Evolutionary conservation across 306 rosid genomes (phyloP), one percentile per base, ranked within the genome.

Genomic region (Argentina anserina): DNA sequence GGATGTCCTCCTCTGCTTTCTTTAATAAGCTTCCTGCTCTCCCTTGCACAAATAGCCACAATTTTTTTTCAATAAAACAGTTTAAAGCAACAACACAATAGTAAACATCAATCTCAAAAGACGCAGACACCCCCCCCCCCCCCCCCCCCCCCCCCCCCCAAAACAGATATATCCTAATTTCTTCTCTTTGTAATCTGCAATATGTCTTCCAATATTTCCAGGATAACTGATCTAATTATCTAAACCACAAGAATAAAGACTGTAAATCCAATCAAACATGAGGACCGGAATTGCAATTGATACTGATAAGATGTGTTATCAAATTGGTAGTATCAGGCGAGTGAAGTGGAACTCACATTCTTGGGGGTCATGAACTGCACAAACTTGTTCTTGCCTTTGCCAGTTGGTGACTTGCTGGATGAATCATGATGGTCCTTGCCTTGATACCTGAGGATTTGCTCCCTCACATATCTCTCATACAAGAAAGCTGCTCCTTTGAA

Each of bases 401-500:
- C 84, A 34, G 13, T 75, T 10, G 85, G 84, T 18, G 88, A 73
- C 1, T 71, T 71, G 13, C 39, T 59, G 59, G 69, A 12, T 21
- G 59, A 52, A 21, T 73, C 70, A 7, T 50, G 71, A 17, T 59
- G 80, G 1, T 1, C 59, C 46, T 18, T 73, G 9, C 36, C 79
- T 5, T 58, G 75, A 64, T 81, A 60, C 71, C 77, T 90, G 63
- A 64, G 80, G 75, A 93, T 70, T 42, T 91, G 85, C 1, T 41
- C 73, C 64, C 91, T 89, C 78, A 83, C 97, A 26, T 72, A 89
- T 72, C 81, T 88, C 23, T 91, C 88, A 75, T 94, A 94, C 80
- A 94, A 78, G 81, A 87, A 86, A 75, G 97, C 87, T n/a, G 96
- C 97, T 28, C 98, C 98, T 79, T 85, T 82, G 87, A 88, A 87